Conservation (phyloP, 2,329 filamentous ascomycete genomes). For the Clonostachys rosea region DNA sequence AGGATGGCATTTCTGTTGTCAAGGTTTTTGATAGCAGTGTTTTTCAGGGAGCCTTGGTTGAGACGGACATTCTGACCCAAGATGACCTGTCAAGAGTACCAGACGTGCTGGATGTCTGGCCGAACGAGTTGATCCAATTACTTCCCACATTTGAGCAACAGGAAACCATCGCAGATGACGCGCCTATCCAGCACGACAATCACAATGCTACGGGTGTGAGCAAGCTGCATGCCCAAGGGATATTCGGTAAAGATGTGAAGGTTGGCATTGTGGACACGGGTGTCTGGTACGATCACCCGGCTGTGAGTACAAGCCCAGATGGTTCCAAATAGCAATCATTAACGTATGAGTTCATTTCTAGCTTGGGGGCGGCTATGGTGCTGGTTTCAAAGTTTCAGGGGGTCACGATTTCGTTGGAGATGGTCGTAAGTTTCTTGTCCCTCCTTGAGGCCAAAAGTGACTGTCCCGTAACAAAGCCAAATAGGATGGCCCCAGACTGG, state of each 20-base stretch:
- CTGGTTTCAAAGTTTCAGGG: conserved; percentile 14
- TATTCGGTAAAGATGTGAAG: conserved; percentile 12
- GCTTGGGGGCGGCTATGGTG: conserved; percentile 15
- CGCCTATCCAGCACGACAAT: too few relatives aligned
- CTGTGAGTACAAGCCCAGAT: conserved; percentile 1
- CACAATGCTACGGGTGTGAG: conserved; percentile 15
- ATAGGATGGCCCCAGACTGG: not conserved
- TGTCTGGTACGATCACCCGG: conserved; percentile 12
- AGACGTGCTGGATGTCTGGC: conserved; percentile 13
- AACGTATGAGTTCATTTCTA: not conserved
- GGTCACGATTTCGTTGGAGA: conserved; percentile 15
- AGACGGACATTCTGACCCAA: conserved; percentile 6
- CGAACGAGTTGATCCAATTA: conserved; percentile 3
- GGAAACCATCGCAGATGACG: not conserved
- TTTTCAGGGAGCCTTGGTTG: conserved; percentile 5
- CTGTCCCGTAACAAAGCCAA: not conserved
- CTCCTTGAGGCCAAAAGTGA: not conserved
- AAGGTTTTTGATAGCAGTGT: conserved; percentile 2
- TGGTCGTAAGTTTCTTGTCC: conserved; percentile 2
- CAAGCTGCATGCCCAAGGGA: conserved; percentile 12
- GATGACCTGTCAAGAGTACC: conserved; percentile 9
- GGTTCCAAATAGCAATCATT: not conserved
- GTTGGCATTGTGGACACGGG: conserved; percentile 18
- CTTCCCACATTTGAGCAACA: not conserved
- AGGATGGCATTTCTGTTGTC: conserved; percentile 1